A percentile compares a stretch with the other conserved stretches of the same genome.
Conservation (phyloP, 2,329 filamentous ascomycete species). For the Aspergillus candidus region DNA sequence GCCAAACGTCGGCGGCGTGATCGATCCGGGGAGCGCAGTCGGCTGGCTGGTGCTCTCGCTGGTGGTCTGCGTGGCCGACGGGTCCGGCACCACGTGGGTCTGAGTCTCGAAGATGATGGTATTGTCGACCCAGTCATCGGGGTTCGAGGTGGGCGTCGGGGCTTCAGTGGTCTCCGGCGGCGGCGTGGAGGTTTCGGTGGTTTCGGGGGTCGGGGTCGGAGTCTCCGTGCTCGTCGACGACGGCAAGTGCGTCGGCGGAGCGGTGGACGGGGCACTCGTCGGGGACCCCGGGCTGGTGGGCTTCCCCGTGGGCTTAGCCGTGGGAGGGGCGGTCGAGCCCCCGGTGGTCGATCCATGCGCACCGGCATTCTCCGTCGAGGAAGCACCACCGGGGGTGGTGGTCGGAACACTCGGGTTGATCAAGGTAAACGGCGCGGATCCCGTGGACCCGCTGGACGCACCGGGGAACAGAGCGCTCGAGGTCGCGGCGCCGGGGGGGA, state of each 20-base stretch:
- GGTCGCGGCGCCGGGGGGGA: no score
- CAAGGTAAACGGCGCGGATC: no score
- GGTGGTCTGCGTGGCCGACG: slow-evolving; percentile 29
- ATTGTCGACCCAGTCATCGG: slow-evolving; percentile 18
- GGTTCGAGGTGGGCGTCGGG: slow-evolving; percentile 33
- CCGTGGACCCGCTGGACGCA: no score
- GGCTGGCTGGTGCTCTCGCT: slow-evolving; percentile 46
- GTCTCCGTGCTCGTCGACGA: not conserved
- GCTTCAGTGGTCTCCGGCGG: slow-evolving; percentile 19
- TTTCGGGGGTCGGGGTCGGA: not conserved
- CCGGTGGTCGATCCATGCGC: no score
- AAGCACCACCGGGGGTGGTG: no score
- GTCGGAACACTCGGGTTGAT: no score
- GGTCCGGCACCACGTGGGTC: slow-evolving; percentile 20
- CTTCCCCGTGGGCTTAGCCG: not conserved
- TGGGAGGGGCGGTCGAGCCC: not conserved
- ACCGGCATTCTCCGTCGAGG: no score
- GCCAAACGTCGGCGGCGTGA: slow-evolving; percentile 61
- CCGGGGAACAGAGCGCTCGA: no score
- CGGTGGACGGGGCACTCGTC: slow-evolving; percentile 1
- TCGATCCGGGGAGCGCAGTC: slow-evolving; percentile 64
- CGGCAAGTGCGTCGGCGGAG: not conserved
- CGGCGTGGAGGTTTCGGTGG: not conserved
- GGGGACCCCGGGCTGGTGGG: not conserved
- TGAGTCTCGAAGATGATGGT: slow-evolving; percentile 26